Evolutionary conservation across 1,284 basidiomycete genomes (phyloP).

Genomic region (Ganoderma boninense): DNA sequence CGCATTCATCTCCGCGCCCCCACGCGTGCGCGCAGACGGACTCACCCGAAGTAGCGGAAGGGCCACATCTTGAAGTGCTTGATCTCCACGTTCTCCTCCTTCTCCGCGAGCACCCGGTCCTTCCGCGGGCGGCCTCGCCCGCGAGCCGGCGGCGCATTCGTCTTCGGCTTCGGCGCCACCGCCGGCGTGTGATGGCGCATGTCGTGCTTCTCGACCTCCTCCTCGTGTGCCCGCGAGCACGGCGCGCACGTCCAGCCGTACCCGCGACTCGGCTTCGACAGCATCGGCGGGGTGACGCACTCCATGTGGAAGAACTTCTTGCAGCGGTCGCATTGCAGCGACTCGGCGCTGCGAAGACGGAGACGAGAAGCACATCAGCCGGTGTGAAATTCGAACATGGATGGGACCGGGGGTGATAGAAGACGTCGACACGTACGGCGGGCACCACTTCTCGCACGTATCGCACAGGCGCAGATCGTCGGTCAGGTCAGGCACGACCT

Average conservation of each 20-base stretch:
- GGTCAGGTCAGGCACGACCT: slow-evolving; percentile 90
- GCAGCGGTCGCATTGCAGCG: slow-evolving; percentile 94
- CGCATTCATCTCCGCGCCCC: slow-evolving; percentile 16
- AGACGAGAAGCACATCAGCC: neutral
- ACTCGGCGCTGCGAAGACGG: slow-evolving; percentile 69
- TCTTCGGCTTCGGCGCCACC: slow-evolving; percentile 59
- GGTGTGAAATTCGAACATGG: slow-evolving; percentile 15
- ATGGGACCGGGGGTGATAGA: slow-evolving; percentile 13
- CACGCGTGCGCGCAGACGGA: neutral
- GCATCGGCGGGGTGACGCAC: slow-evolving; percentile 93
- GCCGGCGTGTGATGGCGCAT: slow-evolving; percentile 58
- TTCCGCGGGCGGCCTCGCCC: slow-evolving; percentile 79
- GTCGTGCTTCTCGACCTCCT: slow-evolving; percentile 83
- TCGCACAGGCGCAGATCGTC: slow-evolving; percentile 88
- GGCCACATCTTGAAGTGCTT: slow-evolving; percentile 95
- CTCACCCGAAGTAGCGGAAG: slow-evolving; percentile 95
- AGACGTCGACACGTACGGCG: slow-evolving; percentile 64
- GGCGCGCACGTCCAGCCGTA: slow-evolving; percentile 98
- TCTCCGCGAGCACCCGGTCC: slow-evolving; percentile 70
- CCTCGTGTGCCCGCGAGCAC: slow-evolving; percentile 88
- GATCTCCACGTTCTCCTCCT: slow-evolving; percentile 79
- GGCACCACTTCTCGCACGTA: slow-evolving; percentile 89
- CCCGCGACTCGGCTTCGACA: slow-evolving; percentile 94
- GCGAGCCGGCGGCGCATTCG: slow-evolving; percentile 71
- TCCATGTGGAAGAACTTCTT: slow-evolving; percentile 95